A percentile compares a stretch with the other conserved stretches of the same genome.
Evolutionary conservation across 768 basidiomycete genomes (phyloP).

Genomic region (Serendipita sp.): DNA sequence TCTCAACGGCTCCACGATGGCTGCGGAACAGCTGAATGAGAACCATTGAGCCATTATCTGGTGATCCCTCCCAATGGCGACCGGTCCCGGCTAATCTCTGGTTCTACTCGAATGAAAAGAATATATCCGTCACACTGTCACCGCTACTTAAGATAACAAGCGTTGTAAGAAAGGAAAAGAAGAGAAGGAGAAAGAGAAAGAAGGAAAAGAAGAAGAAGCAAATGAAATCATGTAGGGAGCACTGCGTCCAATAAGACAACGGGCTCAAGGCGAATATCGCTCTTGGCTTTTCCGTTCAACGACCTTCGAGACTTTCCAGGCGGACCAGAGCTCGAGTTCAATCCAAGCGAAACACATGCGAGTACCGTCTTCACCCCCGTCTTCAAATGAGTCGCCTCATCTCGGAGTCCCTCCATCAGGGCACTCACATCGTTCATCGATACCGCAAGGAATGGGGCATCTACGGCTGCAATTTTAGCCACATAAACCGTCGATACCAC

Average conservation of each 20-base stretch:
- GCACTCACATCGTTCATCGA: neutral
- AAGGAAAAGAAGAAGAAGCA: no score
- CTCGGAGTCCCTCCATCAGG: neutral
- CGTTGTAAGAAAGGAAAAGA: no score
- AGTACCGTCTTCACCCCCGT: neutral
- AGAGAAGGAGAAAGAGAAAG: no score
- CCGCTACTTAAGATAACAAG: no score
- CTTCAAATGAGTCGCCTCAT: neutral
- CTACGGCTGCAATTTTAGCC: neutral
- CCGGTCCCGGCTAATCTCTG: no score
- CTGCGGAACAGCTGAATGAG: no score
- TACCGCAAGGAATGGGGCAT: neutral
- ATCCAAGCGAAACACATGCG: neutral
- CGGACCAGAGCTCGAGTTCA: neutral
- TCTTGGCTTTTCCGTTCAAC: neutral
- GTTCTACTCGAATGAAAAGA: no score
- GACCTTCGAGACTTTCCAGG: neutral
- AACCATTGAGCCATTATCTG: no score
- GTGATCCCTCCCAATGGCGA: no score
- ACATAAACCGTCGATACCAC: neutral
- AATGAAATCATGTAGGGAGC: neutral
- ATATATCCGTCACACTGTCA: no score
- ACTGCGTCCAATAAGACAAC: neutral
- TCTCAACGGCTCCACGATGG: no score
- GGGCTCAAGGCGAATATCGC: neutral